These are phyloP conservation scores for Pilatotrama ljubarskyi DNA, from an alignment of 768 basidiomycete genomes.

Conservation along the genomic window DNA sequence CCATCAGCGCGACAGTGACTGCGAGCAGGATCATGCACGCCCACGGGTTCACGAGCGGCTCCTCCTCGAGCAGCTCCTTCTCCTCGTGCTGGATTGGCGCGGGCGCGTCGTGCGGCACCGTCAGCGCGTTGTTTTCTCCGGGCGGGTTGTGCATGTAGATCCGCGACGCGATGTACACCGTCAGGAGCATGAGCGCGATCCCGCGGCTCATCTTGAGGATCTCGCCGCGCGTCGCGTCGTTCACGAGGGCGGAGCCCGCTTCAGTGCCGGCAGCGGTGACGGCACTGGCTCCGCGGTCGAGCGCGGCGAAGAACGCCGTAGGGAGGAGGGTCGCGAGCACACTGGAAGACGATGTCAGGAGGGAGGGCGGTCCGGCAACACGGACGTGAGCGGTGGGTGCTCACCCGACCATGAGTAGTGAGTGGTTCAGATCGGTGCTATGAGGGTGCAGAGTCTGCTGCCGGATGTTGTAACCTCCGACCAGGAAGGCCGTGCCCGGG, in stretches of 20 bases:
- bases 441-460: conserved; percentile 71
- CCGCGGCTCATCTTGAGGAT: conserved; percentile 69
- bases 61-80: conserved; percentile 41
- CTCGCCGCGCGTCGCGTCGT: conserved; percentile 43
- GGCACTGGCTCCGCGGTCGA: conserved; percentile 38
- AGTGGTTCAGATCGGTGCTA: conserved; percentile 65
- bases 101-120: conserved; percentile 42
- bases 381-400: background rate
- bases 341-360: conserved; percentile 33
- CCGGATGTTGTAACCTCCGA: conserved; percentile 65
- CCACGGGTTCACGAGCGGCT: conserved; percentile 65
- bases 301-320: conserved; percentile 65
- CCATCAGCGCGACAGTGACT: conserved; percentile 60
- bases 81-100: conserved; percentile 33
- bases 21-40: conserved; percentile 55
- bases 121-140: conserved; percentile 51
- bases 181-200: conserved; percentile 59
- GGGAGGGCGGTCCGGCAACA: background rate
- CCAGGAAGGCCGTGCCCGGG: conserved; percentile 70
- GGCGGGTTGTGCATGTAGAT: conserved; percentile 74
- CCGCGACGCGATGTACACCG: conserved; percentile 67
- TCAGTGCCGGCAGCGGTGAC: conserved; percentile 22
- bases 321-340: conserved; percentile 65
- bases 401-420: conserved; percentile 67
- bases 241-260: conserved; percentile 34